Evolutionary conservation across 305 asterid genomes (phyloP).

Genomic region (Ajuga reptans): DNA sequence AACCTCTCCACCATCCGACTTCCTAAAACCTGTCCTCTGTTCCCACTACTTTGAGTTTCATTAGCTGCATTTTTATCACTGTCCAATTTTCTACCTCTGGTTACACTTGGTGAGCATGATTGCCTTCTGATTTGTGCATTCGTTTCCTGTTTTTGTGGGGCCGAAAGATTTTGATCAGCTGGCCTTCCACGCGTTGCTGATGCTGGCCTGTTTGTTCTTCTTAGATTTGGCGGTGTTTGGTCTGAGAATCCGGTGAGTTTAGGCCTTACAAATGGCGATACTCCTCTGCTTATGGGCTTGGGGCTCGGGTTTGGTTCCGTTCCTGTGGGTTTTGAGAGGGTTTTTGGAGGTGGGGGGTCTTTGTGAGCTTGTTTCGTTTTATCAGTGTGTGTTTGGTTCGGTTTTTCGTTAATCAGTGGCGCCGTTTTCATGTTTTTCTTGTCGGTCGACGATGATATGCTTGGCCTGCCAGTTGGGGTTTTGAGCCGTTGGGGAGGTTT

Average conservation of each 20-base stretch:
- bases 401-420: constrained; percentile 22
- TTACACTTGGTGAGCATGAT: constrained; percentile 51
- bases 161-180: not conserved
- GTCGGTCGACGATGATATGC: constrained; percentile 20
- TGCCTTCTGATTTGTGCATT: constrained; percentile 27
- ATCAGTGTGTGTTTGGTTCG: constrained; percentile 23
- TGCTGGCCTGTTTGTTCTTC: constrained; percentile 30
- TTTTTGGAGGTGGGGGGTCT: constrained; percentile 26
- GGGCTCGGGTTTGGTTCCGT: constrained; percentile 12
- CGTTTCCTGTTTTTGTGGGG: constrained; percentile 27
- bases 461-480: constrained; percentile 38
- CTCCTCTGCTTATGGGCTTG: constrained; percentile 35
- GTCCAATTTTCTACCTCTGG: constrained; percentile 40
- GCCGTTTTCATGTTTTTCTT: constrained; percentile 42
- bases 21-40: constrained; percentile 45
- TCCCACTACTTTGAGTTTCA: constrained; percentile 21
- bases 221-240: constrained; percentile 44
- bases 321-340: constrained; percentile 30
- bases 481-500: constrained; percentile 31
- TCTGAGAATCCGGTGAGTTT: constrained; percentile 25
- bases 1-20: constrained; percentile 71
- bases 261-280: constrained; percentile 35
- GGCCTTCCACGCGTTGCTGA: constrained; percentile 35
- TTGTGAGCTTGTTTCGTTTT: constrained; percentile 25
- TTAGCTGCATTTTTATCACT: constrained; percentile 4